A percentile compares a stretch with the other conserved stretches of the same genome.
phyloP scores from a whole-genome alignment of 768 basidiomycete genomes.

The Dioszegia crocea region DNA sequence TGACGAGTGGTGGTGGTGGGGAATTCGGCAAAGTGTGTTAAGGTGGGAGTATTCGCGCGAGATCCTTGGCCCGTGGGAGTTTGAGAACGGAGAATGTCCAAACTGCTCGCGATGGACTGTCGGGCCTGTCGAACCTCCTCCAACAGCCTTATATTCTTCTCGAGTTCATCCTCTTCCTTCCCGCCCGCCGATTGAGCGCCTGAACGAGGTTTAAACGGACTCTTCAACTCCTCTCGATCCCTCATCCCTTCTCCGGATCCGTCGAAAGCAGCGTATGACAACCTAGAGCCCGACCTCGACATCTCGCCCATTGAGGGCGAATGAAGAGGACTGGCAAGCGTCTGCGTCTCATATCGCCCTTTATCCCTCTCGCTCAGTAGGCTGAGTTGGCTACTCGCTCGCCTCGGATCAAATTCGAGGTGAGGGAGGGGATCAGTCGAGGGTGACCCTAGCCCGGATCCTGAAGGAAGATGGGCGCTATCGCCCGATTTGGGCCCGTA shows the following conservation, averaged over 20 bases:
- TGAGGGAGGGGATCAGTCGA: too few species aligned
- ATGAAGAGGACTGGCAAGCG: too few species aligned
- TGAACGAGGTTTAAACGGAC: neutral
- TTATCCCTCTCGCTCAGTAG: constrained; percentile 13
- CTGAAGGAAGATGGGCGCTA: too few species aligned
- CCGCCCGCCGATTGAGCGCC: neutral
- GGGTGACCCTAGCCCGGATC: too few species aligned
- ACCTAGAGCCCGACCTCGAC: neutral
- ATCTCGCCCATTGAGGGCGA: constrained; percentile 13
- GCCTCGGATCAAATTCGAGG: constrained; percentile 23
- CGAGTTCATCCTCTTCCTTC: constrained; percentile 23
- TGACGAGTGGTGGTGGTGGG: neutral
- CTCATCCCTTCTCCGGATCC: neutral
- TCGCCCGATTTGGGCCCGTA: constrained; percentile 58
- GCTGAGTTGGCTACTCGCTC: constrained; percentile 16
- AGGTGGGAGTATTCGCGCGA: neutral
- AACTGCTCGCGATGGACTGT: constrained; percentile 31
- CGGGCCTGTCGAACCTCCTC: constrained; percentile 44
- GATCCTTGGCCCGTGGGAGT: constrained; percentile 53
- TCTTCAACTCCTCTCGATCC: neutral
- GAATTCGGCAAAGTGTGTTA: neutral
- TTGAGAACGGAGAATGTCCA: constrained; percentile 53
- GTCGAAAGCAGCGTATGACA: neutral
- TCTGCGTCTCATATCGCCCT: constrained; percentile 11
- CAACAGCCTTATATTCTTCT: constrained; percentile 42